Evolutionary conservation across 306 rosid genomes (phyloP).

Genomic region (Prosopis cineraria): DNA sequence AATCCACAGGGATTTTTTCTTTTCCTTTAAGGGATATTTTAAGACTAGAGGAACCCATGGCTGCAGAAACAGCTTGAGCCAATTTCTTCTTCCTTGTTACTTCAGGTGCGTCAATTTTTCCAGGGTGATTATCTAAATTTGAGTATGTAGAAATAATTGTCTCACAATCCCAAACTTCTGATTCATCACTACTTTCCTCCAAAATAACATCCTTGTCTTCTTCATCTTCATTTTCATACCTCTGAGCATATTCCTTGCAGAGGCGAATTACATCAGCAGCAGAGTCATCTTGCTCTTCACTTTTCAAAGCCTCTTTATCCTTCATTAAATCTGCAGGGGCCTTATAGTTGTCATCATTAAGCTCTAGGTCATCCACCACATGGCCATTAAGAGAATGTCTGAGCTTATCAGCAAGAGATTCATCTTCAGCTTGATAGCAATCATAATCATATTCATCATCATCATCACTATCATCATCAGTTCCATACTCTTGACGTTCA

Average conservation of each 20-base stretch:
- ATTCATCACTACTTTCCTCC: constrained; percentile 87
- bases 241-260: constrained; percentile 78
- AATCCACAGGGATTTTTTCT: constrained; percentile 77
- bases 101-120: constrained; percentile 71
- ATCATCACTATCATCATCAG: constrained; percentile 37
- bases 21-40: constrained; percentile 75
- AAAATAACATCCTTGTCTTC: constrained; percentile 48
- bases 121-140: constrained; percentile 88
- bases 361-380: constrained; percentile 51
- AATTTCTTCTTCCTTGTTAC: constrained; percentile 69
- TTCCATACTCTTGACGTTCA: constrained; percentile 66
- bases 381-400: constrained; percentile 47
- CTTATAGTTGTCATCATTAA: constrained; percentile 51
- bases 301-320: constrained; percentile 36
- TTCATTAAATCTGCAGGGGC: constrained; percentile 75
- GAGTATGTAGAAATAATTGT: constrained; percentile 85
- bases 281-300: constrained; percentile 51
- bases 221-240: constrained; percentile 67
- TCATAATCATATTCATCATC: constrained; percentile 42
- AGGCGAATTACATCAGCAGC: constrained; percentile 68
- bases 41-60: constrained; percentile 51
- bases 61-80: constrained; percentile 62
- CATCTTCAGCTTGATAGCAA: constrained; percentile 55
- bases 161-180: constrained; percentile 92
- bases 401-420: constrained; percentile 69